Evolutionary conservation across 1,284 basidiomycete species (phyloP), one percentile per base, ranked within the genome.

Genomic region (Vanrija pseudolonga): DNA sequence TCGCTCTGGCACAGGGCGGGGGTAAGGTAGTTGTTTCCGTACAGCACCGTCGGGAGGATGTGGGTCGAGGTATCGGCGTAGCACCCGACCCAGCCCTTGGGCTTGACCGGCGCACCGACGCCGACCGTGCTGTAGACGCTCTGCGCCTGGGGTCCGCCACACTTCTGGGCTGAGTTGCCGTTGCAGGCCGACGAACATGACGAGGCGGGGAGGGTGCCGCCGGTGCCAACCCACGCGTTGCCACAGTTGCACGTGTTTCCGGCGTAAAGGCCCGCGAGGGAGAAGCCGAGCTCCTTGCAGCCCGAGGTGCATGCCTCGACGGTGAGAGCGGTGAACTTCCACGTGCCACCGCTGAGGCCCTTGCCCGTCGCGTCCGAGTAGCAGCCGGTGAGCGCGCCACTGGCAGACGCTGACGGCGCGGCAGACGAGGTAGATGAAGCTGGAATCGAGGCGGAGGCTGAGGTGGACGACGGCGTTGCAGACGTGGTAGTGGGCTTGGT

Each of bases 191-290:
- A 39, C n/a, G 12, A 19, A 28, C 62, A 62, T 0, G 47, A 23
- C n/a, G 37, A 12, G 9, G 32, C 12, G 6, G 26, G 36, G 5
- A 17, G 32, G 4, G 32, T 32, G 12, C 32, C 32, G 7, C 32
- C 32, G 26, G 26, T 26, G 3, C 37, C 48, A 1, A 20, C 19
- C 37, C 37, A 36, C 17, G 49, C 39, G 51, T 62, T 65, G 37
- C 51, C 60, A 43, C 67, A 69, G 23, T 44, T 51, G 41, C 67
- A 69, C 2, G 45, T 40, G 36, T 49, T 59, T 3, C 61, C 63
- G 19, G 37, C 45, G 22, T 61, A 50, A 19, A 53, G 36, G 24
- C 57, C 66, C 4, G 66, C 57, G n/a, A 64, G 53, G 15, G 51
- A 40, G 53, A 59, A 66, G 6, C 56, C 56, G 24, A 52, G 50